Conservation (phyloP, 805 yeast species). For the Pichia paraexigua region DNA sequence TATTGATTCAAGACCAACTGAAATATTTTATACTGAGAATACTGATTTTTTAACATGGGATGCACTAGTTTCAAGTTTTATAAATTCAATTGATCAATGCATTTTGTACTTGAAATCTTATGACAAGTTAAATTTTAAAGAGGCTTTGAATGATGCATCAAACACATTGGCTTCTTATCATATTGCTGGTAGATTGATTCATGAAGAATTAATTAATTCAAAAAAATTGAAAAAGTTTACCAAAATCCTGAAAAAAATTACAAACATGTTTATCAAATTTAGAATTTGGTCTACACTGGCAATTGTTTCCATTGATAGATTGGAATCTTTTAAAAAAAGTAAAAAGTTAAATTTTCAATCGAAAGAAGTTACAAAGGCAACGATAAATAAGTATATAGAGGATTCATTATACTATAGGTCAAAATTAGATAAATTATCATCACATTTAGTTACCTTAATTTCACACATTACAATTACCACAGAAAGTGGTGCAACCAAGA, state of each 20-base stretch:
- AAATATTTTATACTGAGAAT: slow-evolving; percentile 46
- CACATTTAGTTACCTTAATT: not conserved
- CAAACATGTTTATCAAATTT: slow-evolving; percentile 50
- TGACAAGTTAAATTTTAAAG: slow-evolving; percentile 44
- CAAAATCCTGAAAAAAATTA: slow-evolving; percentile 42
- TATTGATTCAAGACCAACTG: slow-evolving; percentile 2
- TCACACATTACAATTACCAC: not conserved
- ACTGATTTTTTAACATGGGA: slow-evolving; percentile 57
- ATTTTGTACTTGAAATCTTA: slow-evolving; percentile 43
- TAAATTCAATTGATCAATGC: slow-evolving; percentile 40
- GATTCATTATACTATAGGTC: not conserved
- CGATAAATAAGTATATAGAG: not conserved
- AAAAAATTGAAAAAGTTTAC: slow-evolving; percentile 41
- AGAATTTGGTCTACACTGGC: slow-evolving; percentile 36
- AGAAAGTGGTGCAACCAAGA: not conserved
- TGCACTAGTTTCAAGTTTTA: slow-evolving; percentile 40
- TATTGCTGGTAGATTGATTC: slow-evolving; percentile 45
- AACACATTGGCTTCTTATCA: slow-evolving; percentile 46
- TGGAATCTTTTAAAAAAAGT: not conserved
- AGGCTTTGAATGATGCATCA: slow-evolving; percentile 46
- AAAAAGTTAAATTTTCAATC: not conserved
- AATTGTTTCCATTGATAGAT: not conserved
- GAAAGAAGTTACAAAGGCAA: not conserved
- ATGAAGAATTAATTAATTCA: slow-evolving; percentile 40
- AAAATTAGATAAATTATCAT: slow-evolving; percentile 2